These are phyloP conservation scores for Chaetothyriales sp. DNA, from an alignment of 2,329 filamentous ascomycete species.

Conservation along the genomic window DNA sequence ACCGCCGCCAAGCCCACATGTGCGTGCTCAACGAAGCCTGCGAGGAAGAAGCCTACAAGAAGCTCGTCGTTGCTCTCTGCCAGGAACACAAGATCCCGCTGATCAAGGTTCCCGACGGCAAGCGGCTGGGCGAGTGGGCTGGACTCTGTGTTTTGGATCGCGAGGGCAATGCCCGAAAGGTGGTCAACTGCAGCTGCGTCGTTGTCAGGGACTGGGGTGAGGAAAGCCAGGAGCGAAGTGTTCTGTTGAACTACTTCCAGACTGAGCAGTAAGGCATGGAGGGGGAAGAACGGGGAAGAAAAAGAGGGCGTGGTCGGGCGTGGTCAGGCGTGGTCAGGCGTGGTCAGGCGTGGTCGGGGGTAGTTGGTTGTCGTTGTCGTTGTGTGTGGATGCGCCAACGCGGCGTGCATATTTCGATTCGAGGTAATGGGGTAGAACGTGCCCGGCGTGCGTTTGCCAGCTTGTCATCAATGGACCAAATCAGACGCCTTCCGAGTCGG, in stretches of 20 bases:
- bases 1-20: slow-evolving; percentile 98
- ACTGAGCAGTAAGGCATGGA: slow-evolving; percentile 43
- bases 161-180: slow-evolving; percentile 98
- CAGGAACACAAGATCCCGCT: slow-evolving; percentile 99
- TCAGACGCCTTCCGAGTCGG: neutral
- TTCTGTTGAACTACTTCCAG: slow-evolving; percentile 99
- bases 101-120: slow-evolving; percentile 99
- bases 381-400: neutral
- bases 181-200: slow-evolving; percentile 99
- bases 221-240: slow-evolving; percentile 96
- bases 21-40: slow-evolving; percentile 99
- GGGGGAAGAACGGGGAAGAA: neutral
- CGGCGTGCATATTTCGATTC: neutral
- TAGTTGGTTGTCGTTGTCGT: neutral
- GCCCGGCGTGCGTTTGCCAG: neutral
- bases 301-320: too few relatives aligned
- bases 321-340: too few relatives aligned
- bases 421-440: neutral
- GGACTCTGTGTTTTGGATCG: slow-evolving; percentile 98
- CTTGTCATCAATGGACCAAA: neutral
- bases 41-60: slow-evolving; percentile 99
- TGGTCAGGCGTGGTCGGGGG: neutral
- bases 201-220: slow-evolving; percentile 99
- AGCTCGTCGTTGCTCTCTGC: slow-evolving; percentile 97
- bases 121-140: slow-evolving; percentile 99